These are phyloP conservation scores for Talaromyces sp. DNA, from an alignment of 2,329 filamentous ascomycete species.

Conservation along the genomic window DNA sequence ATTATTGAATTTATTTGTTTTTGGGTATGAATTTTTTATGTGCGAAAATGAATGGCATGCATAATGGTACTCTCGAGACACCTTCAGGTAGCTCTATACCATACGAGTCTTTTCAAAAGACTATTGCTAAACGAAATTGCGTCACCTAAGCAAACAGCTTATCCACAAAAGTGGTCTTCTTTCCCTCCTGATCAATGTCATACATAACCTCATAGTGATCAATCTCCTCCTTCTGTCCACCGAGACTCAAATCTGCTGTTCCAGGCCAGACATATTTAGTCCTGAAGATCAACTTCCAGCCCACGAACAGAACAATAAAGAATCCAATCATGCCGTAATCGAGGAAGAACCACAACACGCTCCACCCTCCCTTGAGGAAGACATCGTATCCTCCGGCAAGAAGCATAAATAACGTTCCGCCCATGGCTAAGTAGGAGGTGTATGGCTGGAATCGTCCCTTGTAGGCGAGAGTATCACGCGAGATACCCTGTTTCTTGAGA, in stretches of 20 bases:
- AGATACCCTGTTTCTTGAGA: slow-evolving; percentile 56
- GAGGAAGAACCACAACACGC: slow-evolving; percentile 70
- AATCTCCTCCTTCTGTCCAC: slow-evolving; percentile 25
- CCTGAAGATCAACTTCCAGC: slow-evolving; percentile 61
- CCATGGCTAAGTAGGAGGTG: slow-evolving; percentile 64
- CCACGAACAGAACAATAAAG: slow-evolving; percentile 64
- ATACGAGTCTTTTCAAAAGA: neutral
- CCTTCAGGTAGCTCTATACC: too few species aligned
- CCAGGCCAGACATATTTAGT: slow-evolving; percentile 54
- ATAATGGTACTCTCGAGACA: neutral
- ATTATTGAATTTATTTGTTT: neutral
- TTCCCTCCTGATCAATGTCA: slow-evolving; percentile 4
- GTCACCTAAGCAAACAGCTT: slow-evolving; percentile 2
- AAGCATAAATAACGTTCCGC: slow-evolving; percentile 66
- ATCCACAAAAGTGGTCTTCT: neutral
- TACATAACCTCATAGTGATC: slow-evolving; percentile 25
- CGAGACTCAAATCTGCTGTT: slow-evolving; percentile 54
- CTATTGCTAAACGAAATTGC: neutral
- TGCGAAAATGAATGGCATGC: neutral
- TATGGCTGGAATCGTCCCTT: slow-evolving; percentile 64
- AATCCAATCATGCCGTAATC: slow-evolving; percentile 71
- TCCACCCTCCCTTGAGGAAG: slow-evolving; percentile 60
- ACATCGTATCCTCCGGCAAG: slow-evolving; percentile 75
- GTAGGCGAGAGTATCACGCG: slow-evolving; percentile 55
- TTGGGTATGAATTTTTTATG: neutral